These are phyloP conservation scores for Aspergillus thermomutatus DNA, from an alignment of 2,329 filamentous ascomycete species.

Conservation along the genomic window DNA sequence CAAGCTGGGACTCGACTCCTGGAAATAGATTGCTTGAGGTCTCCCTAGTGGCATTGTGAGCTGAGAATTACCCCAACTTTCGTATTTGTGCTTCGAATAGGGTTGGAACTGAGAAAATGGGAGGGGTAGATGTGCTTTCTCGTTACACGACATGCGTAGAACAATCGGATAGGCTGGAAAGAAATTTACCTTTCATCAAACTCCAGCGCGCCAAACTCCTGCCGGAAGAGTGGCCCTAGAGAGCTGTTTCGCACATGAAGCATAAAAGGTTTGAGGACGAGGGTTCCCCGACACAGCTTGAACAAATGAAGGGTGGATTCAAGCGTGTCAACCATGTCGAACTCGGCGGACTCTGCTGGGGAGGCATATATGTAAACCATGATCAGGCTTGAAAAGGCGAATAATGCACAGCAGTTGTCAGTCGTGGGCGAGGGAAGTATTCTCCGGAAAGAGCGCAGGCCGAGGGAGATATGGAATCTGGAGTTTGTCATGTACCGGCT, in stretches of 20 bases:
- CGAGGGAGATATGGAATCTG: slow-evolving; percentile 16
- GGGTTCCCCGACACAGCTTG: slow-evolving; percentile 5
- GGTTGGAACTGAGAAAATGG: not conserved
- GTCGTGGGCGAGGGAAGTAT: slow-evolving; percentile 2
- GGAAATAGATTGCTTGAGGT: not conserved
- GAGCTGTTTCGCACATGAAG: not conserved
- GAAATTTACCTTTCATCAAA: not conserved
- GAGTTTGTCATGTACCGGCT: slow-evolving; percentile 13
- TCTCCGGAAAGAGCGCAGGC: slow-evolving; percentile 6
- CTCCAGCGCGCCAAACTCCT: not conserved
- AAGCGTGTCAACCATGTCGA: not conserved
- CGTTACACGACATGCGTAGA: not conserved
- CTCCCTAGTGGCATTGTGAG: not conserved
- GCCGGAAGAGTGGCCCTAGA: not conserved
- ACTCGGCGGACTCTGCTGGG: not conserved
- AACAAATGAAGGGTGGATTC: slow-evolving; percentile 4
- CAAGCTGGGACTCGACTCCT: not conserved
- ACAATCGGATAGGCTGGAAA: not conserved
- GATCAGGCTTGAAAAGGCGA: slow-evolving; percentile 7
- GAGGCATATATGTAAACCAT: slow-evolving; percentile 9
- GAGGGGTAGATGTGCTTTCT: not conserved
- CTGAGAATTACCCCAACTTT: not conserved
- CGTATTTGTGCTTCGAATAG: not conserved
- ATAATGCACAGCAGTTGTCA: slow-evolving; percentile 8
- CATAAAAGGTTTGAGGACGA: slow-evolving; percentile 3